These are phyloP conservation scores for Cutaneotrichosporon sp. DNA, from an alignment of 1,284 basidiomycete species.

Conservation along the genomic window DNA sequence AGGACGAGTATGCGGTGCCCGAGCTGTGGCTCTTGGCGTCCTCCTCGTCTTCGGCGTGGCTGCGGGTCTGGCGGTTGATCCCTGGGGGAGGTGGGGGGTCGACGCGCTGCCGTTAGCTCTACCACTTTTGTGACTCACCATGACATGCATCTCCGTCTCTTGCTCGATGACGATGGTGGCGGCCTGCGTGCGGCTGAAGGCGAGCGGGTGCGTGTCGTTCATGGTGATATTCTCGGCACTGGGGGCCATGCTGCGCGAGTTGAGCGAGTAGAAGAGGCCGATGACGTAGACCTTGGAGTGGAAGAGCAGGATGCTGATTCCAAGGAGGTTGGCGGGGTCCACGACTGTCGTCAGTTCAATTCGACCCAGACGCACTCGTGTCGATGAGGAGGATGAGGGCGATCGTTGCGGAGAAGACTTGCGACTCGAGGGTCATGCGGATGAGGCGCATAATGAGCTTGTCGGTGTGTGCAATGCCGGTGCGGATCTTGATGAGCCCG, in stretches of 20 bases:
- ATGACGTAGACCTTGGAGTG: constrained; percentile 36
- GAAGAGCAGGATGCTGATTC: constrained; percentile 29
- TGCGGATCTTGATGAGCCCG: constrained; percentile 31
- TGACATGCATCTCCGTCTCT: not conserved
- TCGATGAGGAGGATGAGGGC: constrained; percentile 33
- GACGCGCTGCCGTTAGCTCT: not conserved
- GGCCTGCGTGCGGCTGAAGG: not conserved
- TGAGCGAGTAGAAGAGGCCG: constrained; percentile 38
- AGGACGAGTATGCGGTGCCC: not conserved
- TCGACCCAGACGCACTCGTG: constrained; percentile 20
- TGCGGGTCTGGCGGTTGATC: not conserved
- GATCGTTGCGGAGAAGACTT: constrained; percentile 33
- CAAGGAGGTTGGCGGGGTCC: constrained; percentile 30
- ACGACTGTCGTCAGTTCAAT: not conserved
- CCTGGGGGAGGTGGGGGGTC: not conserved
- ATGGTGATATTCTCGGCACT: constrained; percentile 3
- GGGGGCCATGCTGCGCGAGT: constrained; percentile 21
- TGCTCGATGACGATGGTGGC: not conserved
- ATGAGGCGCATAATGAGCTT: constrained; percentile 34
- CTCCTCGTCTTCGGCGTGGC: not conserved
- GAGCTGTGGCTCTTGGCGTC: not conserved
- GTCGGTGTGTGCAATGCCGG: constrained; percentile 39
- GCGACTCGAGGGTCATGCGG: constrained; percentile 40
- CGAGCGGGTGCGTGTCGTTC: not conserved
- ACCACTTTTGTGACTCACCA: not conserved